phyloP scores from a whole-genome alignment of 2,329 filamentous ascomycete species.

The Blastomyces parvus region DNA sequence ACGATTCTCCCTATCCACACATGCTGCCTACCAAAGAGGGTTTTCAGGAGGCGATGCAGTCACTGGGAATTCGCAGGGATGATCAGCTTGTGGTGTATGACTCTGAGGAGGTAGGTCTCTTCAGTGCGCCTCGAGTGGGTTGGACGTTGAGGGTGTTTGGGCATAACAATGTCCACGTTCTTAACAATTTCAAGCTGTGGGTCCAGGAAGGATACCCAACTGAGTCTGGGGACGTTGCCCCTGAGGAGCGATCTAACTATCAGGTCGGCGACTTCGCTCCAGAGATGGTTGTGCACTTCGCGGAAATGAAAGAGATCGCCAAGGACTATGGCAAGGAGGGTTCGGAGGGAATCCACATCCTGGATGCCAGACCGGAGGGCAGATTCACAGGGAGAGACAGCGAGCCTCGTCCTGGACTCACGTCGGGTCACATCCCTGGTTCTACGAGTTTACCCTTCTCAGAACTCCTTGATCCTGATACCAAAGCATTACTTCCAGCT shows the following conservation, averaged over 20 bases:
- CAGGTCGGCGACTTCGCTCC: constrained; percentile 48
- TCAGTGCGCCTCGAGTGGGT: constrained; percentile 83
- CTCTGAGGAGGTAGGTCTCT: constrained; percentile 79
- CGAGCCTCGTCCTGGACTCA: constrained; percentile 76
- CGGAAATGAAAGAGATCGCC: constrained; percentile 70
- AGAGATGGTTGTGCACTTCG: constrained; percentile 65
- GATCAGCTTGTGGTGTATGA: constrained; percentile 94
- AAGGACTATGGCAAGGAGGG: constrained; percentile 72
- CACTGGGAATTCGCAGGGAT: constrained; percentile 74
- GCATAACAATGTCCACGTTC: constrained; percentile 73
- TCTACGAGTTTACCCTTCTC: constrained; percentile 74
- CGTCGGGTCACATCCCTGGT: constrained; percentile 85
- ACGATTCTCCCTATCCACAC: constrained; percentile 80
- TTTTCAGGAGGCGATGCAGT: constrained; percentile 81
- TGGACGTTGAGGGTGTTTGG: constrained; percentile 92
- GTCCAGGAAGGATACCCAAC: constrained; percentile 71
- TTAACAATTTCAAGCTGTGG: constrained; percentile 97
- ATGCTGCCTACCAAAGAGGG: constrained; percentile 79
- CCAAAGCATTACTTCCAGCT: constrained; percentile 66
- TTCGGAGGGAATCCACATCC: constrained; percentile 69
- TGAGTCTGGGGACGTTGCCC: constrained; percentile 55
- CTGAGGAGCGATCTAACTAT: constrained; percentile 37
- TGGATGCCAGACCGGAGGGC: constrained; percentile 74
- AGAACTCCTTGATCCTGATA: constrained; percentile 69
- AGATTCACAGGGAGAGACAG: constrained; percentile 74